phyloP scores from a whole-genome alignment of 2,329 filamentous ascomycete species.

The Colletotrichum spinosum region DNA sequence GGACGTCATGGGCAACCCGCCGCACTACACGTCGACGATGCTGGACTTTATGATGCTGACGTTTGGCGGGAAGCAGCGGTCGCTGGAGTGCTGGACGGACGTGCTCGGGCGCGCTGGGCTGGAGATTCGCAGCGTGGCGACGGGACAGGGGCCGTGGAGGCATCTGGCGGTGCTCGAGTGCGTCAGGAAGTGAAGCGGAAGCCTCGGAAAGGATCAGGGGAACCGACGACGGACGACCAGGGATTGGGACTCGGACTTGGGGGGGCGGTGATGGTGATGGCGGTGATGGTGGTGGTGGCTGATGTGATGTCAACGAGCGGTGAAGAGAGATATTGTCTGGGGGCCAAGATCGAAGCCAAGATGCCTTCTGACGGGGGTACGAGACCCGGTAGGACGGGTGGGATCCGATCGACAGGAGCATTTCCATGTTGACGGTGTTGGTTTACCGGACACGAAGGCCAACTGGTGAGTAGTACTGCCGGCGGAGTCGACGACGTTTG shows the following conservation, averaged over 20 bases:
- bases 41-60: constrained; percentile 48
- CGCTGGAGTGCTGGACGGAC: constrained; percentile 41
- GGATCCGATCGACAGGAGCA: constrained; percentile 9
- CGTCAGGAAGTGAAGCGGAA: constrained; percentile 17
- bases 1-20: constrained; percentile 44
- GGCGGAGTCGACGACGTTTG: background rate
- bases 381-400: constrained; percentile 11
- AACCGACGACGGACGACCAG: too few relatives aligned
- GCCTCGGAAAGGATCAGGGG: background rate
- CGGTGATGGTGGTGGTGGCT: background rate
- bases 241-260: background rate
- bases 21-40: constrained; percentile 40
- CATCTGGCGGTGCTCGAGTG: constrained; percentile 40
- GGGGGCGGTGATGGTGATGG: background rate
- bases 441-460: background rate
- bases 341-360: background rate
- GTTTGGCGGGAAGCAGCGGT: constrained; percentile 49
- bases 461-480: background rate
- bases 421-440: background rate
- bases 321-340: background rate
- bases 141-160: constrained; percentile 33
- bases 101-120: constrained; percentile 43
- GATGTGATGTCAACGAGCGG: constrained; percentile 15
- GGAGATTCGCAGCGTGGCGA: constrained; percentile 41
- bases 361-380: background rate